phyloP scores from a whole-genome alignment of 2,329 filamentous ascomycete species.

The Paracorniculantispora psalliotae region DNA sequence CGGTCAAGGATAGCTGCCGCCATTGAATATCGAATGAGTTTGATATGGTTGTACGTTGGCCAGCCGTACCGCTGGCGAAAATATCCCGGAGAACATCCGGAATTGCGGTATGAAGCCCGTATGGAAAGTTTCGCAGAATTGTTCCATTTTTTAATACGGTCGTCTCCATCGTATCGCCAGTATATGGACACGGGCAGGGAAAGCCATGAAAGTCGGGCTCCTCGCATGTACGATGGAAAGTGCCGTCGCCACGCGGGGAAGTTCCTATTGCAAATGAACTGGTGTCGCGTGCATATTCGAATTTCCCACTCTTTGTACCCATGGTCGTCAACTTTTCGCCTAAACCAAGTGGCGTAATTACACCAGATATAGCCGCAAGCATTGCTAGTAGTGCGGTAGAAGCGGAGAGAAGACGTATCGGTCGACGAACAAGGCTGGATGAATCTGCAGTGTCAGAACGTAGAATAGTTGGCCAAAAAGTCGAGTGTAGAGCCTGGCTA shows the following conservation, averaged over 20 bases:
- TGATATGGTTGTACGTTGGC: not conserved
- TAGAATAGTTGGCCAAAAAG: too few relatives aligned
- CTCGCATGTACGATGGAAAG: too few relatives aligned
- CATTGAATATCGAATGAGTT: not conserved
- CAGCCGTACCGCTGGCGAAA: not conserved
- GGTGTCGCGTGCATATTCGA: not conserved
- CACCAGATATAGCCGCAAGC: not conserved
- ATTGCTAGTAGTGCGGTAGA: too few relatives aligned
- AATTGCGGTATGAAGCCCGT: not conserved
- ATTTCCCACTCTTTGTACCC: not conserved
- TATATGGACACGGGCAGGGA: too few relatives aligned
- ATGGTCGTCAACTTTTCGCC: not conserved
- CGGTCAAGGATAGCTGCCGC: not conserved
- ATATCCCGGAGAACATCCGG: too few relatives aligned
- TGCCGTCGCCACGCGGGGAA: too few relatives aligned
- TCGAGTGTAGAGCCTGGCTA: too few relatives aligned
- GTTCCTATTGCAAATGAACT: too few relatives aligned
- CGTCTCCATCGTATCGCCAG: not conserved
- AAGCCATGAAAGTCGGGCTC: too few relatives aligned
- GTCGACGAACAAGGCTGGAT: not conserved
- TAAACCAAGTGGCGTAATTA: not conserved
- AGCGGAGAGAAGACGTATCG: too few relatives aligned
- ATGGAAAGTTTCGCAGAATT: not conserved
- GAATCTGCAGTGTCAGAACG: not conserved
- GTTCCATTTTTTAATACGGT: not conserved